Conservation (phyloP, 345 rosid genomes). For the Lumnitzera racemosa region DNA sequence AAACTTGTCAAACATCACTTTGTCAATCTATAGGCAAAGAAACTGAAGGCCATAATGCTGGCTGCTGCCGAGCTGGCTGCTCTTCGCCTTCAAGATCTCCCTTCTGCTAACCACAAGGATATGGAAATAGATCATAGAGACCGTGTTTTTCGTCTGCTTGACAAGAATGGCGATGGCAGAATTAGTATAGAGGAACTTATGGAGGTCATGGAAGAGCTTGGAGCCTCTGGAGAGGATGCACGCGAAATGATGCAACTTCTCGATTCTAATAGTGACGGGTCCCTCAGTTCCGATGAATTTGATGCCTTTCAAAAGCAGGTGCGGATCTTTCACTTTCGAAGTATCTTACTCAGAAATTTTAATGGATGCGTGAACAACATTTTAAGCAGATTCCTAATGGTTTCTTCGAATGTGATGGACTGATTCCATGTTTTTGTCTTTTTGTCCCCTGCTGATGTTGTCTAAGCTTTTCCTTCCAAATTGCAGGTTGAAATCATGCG, state of each 20-base stretch:
- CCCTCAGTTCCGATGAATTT: conserved; percentile 88
- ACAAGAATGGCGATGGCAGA: conserved; percentile 91
- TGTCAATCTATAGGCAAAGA: conserved; percentile 44
- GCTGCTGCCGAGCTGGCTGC: conserved; percentile 97
- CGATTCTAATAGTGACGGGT: conserved; percentile 89
- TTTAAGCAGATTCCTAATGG: neutral
- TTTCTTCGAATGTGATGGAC: neutral
- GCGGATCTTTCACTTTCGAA: neutral
- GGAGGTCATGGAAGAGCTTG: conserved; percentile 98
- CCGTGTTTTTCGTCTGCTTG: conserved; percentile 64
- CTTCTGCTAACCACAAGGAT: conserved; percentile 41
- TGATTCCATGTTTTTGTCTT: no score
- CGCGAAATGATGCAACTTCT: conserved; percentile 91
- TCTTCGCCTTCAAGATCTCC: conserved; percentile 71
- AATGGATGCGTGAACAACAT: neutral
- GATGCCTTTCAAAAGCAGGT: conserved; percentile 82
- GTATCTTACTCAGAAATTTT: neutral
- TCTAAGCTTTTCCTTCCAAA: neutral
- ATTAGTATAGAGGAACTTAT: conserved; percentile 88
- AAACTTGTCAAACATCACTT: no score
- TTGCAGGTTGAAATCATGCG: conserved; percentile 71
- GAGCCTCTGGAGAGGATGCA: conserved; percentile 91
- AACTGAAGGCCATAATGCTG: conserved; percentile 88
- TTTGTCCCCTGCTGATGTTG: no score
- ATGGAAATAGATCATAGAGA: conserved; percentile 47